phyloP scores from a whole-genome alignment of 495 filamentous ascomycete species.

The Stereocaulon alpinum region DNA sequence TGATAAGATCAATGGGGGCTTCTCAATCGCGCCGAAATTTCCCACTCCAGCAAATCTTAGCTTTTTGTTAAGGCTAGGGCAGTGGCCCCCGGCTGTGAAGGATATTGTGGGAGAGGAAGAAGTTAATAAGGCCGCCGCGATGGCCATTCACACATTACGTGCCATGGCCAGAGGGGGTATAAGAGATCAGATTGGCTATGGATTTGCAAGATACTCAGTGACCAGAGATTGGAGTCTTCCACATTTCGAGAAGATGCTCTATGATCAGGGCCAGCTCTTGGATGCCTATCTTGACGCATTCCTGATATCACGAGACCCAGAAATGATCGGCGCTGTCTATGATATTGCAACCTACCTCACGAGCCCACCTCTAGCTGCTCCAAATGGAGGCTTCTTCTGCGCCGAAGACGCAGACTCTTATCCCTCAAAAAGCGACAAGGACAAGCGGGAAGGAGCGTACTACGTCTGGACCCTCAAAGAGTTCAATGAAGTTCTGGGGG shows the following conservation, averaged over 20 bases:
- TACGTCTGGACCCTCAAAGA: constrained; percentile 93
- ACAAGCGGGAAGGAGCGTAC: constrained; percentile 88
- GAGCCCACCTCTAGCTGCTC: constrained; percentile 51
- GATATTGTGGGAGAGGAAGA: constrained; percentile 82
- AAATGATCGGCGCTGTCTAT: constrained; percentile 70
- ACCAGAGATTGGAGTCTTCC: constrained; percentile 86
- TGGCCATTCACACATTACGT: constrained; percentile 74
- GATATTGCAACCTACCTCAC: constrained; percentile 79
- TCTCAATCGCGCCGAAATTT: constrained; percentile 71
- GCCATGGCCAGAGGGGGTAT: constrained; percentile 81
- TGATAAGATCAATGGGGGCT: constrained; percentile 70
- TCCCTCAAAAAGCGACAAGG: constrained; percentile 59
- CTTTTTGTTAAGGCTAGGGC: constrained; percentile 68
- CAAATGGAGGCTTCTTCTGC: constrained; percentile 71
- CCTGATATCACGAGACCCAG: constrained; percentile 55
- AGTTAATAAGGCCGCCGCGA: constrained; percentile 60
- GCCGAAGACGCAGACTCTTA: constrained; percentile 91
- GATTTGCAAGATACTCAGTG: constrained; percentile 83
- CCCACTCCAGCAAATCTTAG: constrained; percentile 77
- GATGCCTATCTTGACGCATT: constrained; percentile 84
- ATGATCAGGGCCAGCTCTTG: constrained; percentile 84
- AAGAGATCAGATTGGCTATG: constrained; percentile 84
- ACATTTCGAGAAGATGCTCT: constrained; percentile 98
- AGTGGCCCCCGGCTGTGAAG: constrained; percentile 59
- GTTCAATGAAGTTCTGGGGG: constrained; percentile 64